A percentile compares a stretch with the other conserved stretches of the same genome.
These are phyloP conservation scores for Phaffomyces thermotolerans DNA, from an alignment of 805 yeast genomes.

Conservation along the genomic window DNA sequence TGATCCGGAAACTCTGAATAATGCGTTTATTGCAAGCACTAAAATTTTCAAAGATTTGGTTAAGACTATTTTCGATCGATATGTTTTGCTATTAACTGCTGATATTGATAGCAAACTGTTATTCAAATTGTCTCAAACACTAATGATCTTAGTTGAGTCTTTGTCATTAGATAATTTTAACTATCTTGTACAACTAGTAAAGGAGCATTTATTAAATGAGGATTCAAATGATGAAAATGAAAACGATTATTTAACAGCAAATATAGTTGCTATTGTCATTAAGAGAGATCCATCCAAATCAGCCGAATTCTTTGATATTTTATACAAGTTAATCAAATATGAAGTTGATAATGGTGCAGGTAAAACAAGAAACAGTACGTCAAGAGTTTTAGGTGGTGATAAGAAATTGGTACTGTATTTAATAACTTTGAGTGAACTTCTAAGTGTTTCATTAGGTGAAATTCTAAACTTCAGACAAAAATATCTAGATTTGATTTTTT, in stretches of 20 bases:
- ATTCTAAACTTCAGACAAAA: constrained; percentile 39
- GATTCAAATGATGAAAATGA: constrained; percentile 54
- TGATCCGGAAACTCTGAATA: constrained; percentile 39
- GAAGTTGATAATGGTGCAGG: constrained; percentile 87
- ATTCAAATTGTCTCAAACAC: constrained; percentile 35
- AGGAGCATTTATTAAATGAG: constrained; percentile 37
- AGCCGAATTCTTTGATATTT: constrained; percentile 18
- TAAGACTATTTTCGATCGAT: constrained; percentile 45
- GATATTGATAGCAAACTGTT: constrained; percentile 30
- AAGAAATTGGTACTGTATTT: constrained; percentile 66
- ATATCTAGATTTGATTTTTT: constrained; percentile 31
- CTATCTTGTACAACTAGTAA: constrained; percentile 32
- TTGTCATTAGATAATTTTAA: constrained; percentile 49
- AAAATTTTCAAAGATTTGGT: constrained; percentile 59
- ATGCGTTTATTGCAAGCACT: constrained; percentile 67
- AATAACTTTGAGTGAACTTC: constrained; percentile 58
- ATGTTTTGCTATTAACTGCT: constrained; percentile 57
- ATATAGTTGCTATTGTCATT: constrained; percentile 64
- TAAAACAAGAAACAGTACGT: constrained; percentile 48
- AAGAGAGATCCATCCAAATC: constrained; percentile 40
- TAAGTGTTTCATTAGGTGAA: constrained; percentile 57
- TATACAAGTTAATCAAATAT: constrained; percentile 42
- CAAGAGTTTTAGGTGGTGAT: constrained; percentile 71
- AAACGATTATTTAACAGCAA: constrained; percentile 60
- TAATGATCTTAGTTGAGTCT: constrained; percentile 49